These are phyloP conservation scores for Avena sativa DNA, from an alignment of 176 grass and related monocot genomes.

Conservation along the genomic window DNA sequence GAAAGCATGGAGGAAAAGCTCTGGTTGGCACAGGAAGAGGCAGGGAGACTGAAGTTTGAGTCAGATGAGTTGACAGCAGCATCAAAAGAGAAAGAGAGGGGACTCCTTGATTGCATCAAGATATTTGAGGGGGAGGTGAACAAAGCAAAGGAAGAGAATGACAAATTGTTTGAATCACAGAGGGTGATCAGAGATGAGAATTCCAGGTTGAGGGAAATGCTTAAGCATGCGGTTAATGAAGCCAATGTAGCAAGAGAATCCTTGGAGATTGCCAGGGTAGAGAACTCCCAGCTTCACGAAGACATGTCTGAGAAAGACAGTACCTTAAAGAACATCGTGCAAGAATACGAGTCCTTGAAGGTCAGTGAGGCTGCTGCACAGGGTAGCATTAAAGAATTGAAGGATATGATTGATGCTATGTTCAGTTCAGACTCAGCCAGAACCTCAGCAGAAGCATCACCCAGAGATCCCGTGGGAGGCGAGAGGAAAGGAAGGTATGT, in stretches of 20 bases:
- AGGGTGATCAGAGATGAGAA: conserved; percentile 76
- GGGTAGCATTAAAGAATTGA: conserved; percentile 69
- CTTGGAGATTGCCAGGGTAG: conserved; percentile 66
- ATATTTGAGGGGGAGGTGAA: conserved; percentile 68
- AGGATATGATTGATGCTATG: conserved; percentile 76
- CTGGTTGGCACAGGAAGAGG: conserved; percentile 58
- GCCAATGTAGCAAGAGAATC: conserved; percentile 74
- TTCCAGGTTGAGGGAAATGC: conserved; percentile 73
- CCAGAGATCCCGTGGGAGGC: conserved; percentile 38
- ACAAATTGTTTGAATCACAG: conserved; percentile 76
- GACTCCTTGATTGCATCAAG: conserved; percentile 72
- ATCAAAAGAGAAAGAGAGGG: conserved; percentile 74
- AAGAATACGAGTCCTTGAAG: conserved; percentile 85
- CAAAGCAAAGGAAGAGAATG: conserved; percentile 68
- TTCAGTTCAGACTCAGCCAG: conserved; percentile 53
- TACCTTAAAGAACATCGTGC: conserved; percentile 63
- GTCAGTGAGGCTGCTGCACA: conserved; percentile 76
- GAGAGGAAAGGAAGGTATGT: conserved; percentile 27
- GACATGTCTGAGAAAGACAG: conserved; percentile 74
- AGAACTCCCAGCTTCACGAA: conserved; percentile 76
- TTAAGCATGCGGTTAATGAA: conserved; percentile 82
- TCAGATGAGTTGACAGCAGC: conserved; percentile 53
- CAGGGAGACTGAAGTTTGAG: conserved; percentile 48
- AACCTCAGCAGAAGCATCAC: conserved; percentile 52
- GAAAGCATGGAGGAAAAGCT: conserved; percentile 52